These are phyloP conservation scores for Eucommia ulmoides DNA, from an alignment of 257 asterid genomes.

Conservation along the genomic window DNA sequence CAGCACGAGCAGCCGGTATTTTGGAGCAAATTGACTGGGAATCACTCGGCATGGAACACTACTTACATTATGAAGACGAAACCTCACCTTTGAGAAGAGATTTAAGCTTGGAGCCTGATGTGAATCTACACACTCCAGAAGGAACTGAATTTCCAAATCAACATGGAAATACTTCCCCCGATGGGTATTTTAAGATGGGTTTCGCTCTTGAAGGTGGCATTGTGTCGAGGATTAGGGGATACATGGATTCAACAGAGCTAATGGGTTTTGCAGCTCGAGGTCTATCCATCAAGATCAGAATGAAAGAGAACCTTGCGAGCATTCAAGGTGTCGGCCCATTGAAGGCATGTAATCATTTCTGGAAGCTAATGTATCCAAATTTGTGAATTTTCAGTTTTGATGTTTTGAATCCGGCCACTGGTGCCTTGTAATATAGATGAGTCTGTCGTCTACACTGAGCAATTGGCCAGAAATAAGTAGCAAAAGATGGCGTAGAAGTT, in stretches of 20 bases:
- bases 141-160: constrained; percentile 14
- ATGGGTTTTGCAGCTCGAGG: constrained; percentile 66
- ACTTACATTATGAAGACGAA: constrained; percentile 16
- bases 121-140: constrained; percentile 12
- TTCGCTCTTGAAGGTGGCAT: constrained; percentile 31
- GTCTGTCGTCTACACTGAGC: no score
- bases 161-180: neutral
- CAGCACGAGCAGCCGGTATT: constrained; percentile 30
- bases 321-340: constrained; percentile 27
- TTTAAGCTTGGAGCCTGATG: constrained; percentile 7
- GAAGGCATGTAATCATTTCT: constrained; percentile 42
- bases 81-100: constrained; percentile 11
- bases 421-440: no score
- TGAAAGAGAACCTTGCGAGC: constrained; percentile 14
- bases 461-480: no score
- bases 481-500: no score
- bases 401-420: no score
- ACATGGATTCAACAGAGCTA: constrained; percentile 37
- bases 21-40: constrained; percentile 63
- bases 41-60: constrained; percentile 40
- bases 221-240: constrained; percentile 42
- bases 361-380: constrained; percentile 30
- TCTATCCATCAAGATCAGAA: constrained; percentile 20
- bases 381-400: no score
- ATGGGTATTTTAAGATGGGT: constrained; percentile 9